These are phyloP conservation scores for Ambrosia artemisiifolia DNA, from an alignment of 129 eudicot genomes.

Conservation along the genomic window DNA sequence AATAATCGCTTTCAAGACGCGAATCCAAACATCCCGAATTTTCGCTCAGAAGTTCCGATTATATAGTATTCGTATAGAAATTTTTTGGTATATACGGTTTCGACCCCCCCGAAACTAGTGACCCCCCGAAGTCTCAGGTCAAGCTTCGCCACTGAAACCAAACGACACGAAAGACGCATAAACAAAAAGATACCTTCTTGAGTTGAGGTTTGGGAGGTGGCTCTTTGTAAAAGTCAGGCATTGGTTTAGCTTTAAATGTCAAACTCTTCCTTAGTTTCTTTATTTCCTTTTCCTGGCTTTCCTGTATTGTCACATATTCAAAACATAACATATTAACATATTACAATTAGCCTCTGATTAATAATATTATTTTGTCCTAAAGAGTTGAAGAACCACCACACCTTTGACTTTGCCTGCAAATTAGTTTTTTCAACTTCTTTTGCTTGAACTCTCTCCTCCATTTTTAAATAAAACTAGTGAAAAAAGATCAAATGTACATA, in stretches of 20 bases:
- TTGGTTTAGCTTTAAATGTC: constrained; percentile 84
- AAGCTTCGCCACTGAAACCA: no score
- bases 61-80: no score
- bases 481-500: neutral
- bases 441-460: constrained; percentile 80
- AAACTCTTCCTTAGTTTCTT: constrained; percentile 78
- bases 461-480: constrained; percentile 62
- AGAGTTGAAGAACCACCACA: constrained; percentile 5
- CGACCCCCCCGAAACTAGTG: no score
- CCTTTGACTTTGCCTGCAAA: constrained; percentile 88
- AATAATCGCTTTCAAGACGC: neutral
- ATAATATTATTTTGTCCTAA: neutral
- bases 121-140: no score
- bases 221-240: constrained; percentile 90
- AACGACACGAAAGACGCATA: neutral
- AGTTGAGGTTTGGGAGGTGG: constrained; percentile 83
- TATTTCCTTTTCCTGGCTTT: constrained; percentile 69
- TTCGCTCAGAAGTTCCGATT: no score
- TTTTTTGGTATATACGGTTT: no score
- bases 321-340: no score
- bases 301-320: constrained; percentile 40
- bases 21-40: neutral
- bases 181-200: constrained; percentile 57
- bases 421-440: constrained; percentile 62
- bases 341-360: neutral